Evolutionary conservation across 148 eudicot species (phyloP).

Genomic region (Rhododendron kiyosumense): DNA sequence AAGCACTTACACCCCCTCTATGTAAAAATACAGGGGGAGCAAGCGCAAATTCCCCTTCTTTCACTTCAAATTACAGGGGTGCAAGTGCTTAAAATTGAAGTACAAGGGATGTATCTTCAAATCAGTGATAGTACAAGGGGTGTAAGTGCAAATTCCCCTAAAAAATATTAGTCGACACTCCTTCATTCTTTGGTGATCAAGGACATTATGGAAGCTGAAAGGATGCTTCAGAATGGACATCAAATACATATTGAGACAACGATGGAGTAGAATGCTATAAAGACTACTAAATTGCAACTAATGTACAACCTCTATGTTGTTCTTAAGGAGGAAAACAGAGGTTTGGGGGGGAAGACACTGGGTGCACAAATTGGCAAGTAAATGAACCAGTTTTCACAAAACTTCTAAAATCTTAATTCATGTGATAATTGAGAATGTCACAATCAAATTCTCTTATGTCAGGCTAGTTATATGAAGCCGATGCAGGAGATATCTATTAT

Average conservation of each 20-base stretch:
- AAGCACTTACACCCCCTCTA: too few relatives aligned
- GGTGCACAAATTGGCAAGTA: conserved; percentile 1
- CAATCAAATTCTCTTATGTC: neutral
- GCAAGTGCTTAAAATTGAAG: too few relatives aligned
- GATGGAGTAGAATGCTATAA: neutral
- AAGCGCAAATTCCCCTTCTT: too few relatives aligned
- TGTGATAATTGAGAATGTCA: neutral
- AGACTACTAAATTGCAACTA: neutral
- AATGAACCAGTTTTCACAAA: neutral
- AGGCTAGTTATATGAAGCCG: neutral
- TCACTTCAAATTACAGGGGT: too few relatives aligned
- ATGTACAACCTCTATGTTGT: neutral
- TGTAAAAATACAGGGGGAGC: too few relatives aligned
- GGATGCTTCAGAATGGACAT: neutral
- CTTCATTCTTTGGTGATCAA: conserved; percentile 1
- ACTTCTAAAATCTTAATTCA: neutral
- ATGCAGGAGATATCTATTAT: neutral
- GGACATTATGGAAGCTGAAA: neutral
- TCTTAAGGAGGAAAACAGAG: neutral
- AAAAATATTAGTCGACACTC: neutral
- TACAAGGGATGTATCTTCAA: too few relatives aligned
- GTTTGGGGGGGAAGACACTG: neutral
- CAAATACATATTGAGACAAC: neutral
- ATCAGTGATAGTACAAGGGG: too few relatives aligned
- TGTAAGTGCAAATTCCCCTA: too few relatives aligned